Evolutionary conservation across 169 alveolate genomes (phyloP).

Genomic region (Babesia gibsoni): DNA sequence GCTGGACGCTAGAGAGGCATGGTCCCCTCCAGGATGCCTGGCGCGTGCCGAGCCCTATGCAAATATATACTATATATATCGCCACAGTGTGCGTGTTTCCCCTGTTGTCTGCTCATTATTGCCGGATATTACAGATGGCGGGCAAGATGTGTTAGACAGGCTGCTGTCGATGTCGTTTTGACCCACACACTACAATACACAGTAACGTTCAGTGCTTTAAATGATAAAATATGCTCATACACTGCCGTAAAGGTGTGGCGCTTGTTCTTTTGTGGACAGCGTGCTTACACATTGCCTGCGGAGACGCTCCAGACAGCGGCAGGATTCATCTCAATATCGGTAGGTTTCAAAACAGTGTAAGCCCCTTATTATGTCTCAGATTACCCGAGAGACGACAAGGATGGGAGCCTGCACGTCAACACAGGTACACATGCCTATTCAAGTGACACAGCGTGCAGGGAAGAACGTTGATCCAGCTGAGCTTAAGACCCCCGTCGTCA

Average conservation of each 20-base stretch:
- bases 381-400: slow-evolving; percentile 43
- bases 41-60: slow-evolving; percentile 15
- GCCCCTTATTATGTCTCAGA: neutral
- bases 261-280: neutral
- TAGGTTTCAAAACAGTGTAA: neutral
- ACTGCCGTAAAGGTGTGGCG: neutral
- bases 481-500: slow-evolving; percentile 60
- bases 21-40: slow-evolving; percentile 41
- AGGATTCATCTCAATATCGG: slow-evolving; percentile 62
- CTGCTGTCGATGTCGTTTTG: slow-evolving; percentile 18
- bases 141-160: neutral
- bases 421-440: slow-evolving; percentile 36
- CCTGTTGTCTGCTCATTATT: slow-evolving; percentile 15
- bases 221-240: neutral
- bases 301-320: neutral
- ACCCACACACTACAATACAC: slow-evolving; percentile 12
- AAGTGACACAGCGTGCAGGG: neutral
- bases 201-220: neutral
- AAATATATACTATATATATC: slow-evolving; percentile 8
- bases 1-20: neutral
- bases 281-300: neutral
- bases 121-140: neutral
- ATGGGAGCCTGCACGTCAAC: slow-evolving; percentile 25
- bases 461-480: slow-evolving; percentile 12
- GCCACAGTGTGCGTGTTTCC: neutral